These are phyloP conservation scores for Imleria badia DNA, from an alignment of 768 basidiomycete species.

Conservation along the genomic window DNA sequence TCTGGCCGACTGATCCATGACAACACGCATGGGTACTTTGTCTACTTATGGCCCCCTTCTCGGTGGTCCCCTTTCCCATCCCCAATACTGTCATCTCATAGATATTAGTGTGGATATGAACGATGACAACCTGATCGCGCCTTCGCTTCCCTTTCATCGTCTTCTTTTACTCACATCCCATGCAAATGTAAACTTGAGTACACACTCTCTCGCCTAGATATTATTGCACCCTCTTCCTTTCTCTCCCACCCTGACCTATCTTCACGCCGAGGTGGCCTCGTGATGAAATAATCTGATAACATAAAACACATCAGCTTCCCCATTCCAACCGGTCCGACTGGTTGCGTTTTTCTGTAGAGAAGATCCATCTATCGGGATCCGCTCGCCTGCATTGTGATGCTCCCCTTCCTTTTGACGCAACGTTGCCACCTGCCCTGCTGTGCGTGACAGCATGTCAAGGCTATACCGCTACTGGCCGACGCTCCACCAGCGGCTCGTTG, in stretches of 20 bases:
- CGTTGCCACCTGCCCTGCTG: conserved; percentile 25
- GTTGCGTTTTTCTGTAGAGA: conserved; percentile 6
- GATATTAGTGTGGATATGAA: too few relatives aligned
- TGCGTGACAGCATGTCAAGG: conserved; percentile 24
- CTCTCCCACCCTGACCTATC: background rate
- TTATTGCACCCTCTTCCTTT: background rate
- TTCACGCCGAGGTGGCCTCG: background rate
- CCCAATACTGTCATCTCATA: too few relatives aligned
- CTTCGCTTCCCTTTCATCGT: background rate
- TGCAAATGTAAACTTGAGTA: background rate
- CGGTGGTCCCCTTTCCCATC: too few relatives aligned
- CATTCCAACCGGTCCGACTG: background rate
- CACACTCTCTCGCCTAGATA: too few relatives aligned
- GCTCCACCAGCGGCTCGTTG: conserved; percentile 11
- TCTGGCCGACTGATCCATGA: background rate
- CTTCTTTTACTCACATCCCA: background rate
- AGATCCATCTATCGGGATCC: conserved; percentile 14
- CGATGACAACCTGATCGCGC: too few relatives aligned
- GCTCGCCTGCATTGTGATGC: background rate
- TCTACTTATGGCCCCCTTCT: conserved; percentile 4
- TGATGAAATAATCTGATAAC: too few relatives aligned
- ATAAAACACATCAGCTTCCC: background rate
- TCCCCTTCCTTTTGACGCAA: background rate
- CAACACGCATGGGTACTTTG: conserved; percentile 6
- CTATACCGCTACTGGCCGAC: conserved; percentile 20